Evolutionary conservation across 1,284 basidiomycete genomes (phyloP), one percentile per base, ranked within the genome.

Genomic region (Ganoderma meredithae): DNA sequence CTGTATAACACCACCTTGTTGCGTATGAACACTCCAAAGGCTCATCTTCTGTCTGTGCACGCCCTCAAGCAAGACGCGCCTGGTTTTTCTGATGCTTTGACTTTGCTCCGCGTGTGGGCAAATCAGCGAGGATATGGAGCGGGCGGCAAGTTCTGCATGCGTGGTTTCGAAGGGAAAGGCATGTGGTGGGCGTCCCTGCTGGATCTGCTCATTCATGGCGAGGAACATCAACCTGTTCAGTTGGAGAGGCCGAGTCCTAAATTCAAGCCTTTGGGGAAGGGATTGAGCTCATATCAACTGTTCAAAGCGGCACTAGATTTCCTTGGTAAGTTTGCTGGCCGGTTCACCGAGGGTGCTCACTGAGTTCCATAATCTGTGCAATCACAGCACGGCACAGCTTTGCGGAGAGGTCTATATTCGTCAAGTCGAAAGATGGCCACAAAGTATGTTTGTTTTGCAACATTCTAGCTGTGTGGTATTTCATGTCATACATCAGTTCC

Each of bases 51-150:
- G 33, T 85, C 90, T 33, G 84, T 91, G 12, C 90, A 97, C 78
- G 78, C 83, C 0, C 80, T 94, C 19, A 85, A 91, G 59, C 84
- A 91, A 70, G 80, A 84, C 15, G 84, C 88, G 5, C 85, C 91
- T 0, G 86, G 90, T 0, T 95, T 95, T 76, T 79, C 82, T 1
- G 93, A 97, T 69, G 95, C 95, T 8, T 81, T 95, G 22, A 84
- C 92, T 1, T 83, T 98, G 12, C 87, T 98, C 65, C 88, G 95
- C 25, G 88, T 97, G 22, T 98, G 97, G 97, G 94, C 95, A 1
- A 91, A 92, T 65, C 94, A 97, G 77, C 87, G 96, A 25, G 95
- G 95, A 0, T 95, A 95, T 72, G 85, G 88, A 1, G 83, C 83
- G 62, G 86, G 88, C 5, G 73, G 80, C 47, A 77, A 81, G 52